A percentile compares a stretch with the other conserved stretches of the same genome.
These are phyloP conservation scores for Cutaneotrichosporon arboriforme DNA, from an alignment of 1,284 basidiomycete species.

Conservation along the genomic window DNA sequence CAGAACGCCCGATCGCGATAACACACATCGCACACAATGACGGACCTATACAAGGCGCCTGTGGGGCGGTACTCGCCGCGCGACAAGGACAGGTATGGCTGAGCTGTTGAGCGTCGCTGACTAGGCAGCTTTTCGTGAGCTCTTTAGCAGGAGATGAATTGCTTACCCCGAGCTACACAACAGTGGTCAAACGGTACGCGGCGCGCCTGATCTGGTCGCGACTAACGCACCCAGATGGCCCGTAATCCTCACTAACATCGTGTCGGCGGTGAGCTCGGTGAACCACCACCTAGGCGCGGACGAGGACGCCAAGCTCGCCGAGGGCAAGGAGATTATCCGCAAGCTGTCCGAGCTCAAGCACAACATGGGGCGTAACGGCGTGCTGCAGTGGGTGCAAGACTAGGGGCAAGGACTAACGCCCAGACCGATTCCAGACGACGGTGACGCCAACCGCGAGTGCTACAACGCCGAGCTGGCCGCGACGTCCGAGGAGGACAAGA, in stretches of 20 bases:
- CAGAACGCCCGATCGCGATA: too few relatives aligned
- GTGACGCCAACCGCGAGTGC: conserved; percentile 59
- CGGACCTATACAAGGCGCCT: conserved; percentile 22
- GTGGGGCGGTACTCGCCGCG: conserved; percentile 40
- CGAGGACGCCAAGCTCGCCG: conserved; percentile 47
- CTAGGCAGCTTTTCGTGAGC: conserved; percentile 38
- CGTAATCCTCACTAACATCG: conserved; percentile 72
- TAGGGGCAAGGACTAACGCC: too few relatives aligned
- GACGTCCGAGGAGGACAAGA: conserved; percentile 57
- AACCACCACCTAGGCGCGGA: conserved; percentile 54
- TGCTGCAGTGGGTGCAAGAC: conserved; percentile 67
- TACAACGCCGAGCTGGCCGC: conserved; percentile 69
- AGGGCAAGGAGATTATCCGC: conserved; percentile 76
- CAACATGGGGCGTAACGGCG: conserved; percentile 75
- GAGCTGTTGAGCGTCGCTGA: too few relatives aligned
- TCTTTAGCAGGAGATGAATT: not conserved
- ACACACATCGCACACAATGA: too few relatives aligned
- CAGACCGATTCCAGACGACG: conserved; percentile 67
- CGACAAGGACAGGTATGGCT: conserved; percentile 42
- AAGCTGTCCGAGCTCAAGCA: conserved; percentile 78
- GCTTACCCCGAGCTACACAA: conserved; percentile 33
- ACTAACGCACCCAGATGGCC: conserved; percentile 65
- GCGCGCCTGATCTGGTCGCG: conserved; percentile 11
- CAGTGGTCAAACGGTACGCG: conserved; percentile 24
- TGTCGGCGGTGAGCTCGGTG: conserved; percentile 63